Base-by-base conservation (phyloP, 805 yeast species). In the Teunomyces barrocoloradensis region DNA sequence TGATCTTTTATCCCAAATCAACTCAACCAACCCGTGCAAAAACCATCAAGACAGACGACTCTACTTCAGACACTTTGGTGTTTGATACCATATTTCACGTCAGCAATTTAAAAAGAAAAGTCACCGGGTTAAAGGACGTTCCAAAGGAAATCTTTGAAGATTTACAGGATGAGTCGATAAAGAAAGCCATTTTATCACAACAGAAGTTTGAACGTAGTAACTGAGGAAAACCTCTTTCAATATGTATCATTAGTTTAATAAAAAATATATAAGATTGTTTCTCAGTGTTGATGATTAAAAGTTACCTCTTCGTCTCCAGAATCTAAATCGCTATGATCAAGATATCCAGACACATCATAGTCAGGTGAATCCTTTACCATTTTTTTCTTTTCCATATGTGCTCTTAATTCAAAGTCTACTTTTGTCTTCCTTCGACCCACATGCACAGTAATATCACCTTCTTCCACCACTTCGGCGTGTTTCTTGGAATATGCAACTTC, bases 61-160 rank as follows among this genome's bases (percentile, higher is more conserved):
- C 61, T 3, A 42, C 27, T 10, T 53, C 54, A 4, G 66, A 61
- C 21, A 64, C 71, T 39, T 58, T 84, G 5, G 57, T 67, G 32
- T 73, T 75, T 53, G 82, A 79, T 48, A 77, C 84, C 10, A 54
- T 48, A 0, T 67, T 75, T 43, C 59, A 75, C 28, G 59, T 65
- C 36, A 74, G 78, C 43, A 68, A 80, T 27, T 73, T 82, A 48
- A 68, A 80, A 42, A 67, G 68, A 25, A 76, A 68, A 53, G 64
- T 67, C n/a, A 86, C 95, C 0, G 96, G 96, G 0, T 70, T 90
- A 53, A 63, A 65, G 3, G 73, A 77, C 47, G 81, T 90, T 2
- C 81, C 87, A 1, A 58, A 65, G 12, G 81, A 77, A 9, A 59
- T 89, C 0, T 84, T 83, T 51, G 82, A 76, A 9, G 86, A 72